Percentiles rank a stretch among this genome's conserved stretches.
Conservation (phyloP, 2,329 filamentous ascomycete genomes). For the Aspergillus sp. region DNA sequence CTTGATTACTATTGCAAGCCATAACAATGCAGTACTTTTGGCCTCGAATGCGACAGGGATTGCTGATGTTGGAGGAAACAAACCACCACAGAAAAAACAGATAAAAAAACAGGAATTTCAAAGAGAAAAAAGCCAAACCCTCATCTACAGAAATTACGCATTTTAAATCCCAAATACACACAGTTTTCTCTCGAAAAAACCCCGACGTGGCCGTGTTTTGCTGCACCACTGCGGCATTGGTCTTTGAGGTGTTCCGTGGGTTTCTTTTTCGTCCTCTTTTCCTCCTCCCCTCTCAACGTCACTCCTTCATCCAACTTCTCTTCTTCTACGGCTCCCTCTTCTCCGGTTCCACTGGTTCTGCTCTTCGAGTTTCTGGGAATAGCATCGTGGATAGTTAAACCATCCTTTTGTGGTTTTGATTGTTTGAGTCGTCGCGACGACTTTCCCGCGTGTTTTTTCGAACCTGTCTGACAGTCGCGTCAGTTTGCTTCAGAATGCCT, state of each 20-base stretch:
- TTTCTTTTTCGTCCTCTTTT: slow-evolving; percentile 1
- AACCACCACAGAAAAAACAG: background rate
- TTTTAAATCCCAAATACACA: background rate
- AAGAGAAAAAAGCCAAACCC: background rate
- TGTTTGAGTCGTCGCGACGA: background rate
- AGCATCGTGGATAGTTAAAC: too few species aligned
- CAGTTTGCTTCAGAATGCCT: slow-evolving; percentile 3
- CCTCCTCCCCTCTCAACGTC: background rate
- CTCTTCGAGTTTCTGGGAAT: too few species aligned
- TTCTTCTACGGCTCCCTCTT: background rate
- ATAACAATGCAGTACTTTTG: background rate
- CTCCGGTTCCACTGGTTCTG: background rate
- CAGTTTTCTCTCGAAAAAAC: background rate
- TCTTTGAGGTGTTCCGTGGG: slow-evolving; percentile 18
- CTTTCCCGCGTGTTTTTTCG: background rate
- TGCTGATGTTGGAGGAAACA: background rate
- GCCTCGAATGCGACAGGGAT: background rate
- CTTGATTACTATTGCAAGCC: background rate
- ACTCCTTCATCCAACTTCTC: background rate
- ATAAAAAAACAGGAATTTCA: background rate
- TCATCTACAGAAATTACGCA: background rate
- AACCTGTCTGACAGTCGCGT: background rate
- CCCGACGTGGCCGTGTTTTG: too few species aligned
- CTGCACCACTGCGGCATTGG: slow-evolving; percentile 14
- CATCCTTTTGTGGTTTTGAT: background rate